These are phyloP conservation scores for Lithospermum erythrorhizon DNA, from an alignment of 257 asterid species.

Conservation along the genomic window DNA sequence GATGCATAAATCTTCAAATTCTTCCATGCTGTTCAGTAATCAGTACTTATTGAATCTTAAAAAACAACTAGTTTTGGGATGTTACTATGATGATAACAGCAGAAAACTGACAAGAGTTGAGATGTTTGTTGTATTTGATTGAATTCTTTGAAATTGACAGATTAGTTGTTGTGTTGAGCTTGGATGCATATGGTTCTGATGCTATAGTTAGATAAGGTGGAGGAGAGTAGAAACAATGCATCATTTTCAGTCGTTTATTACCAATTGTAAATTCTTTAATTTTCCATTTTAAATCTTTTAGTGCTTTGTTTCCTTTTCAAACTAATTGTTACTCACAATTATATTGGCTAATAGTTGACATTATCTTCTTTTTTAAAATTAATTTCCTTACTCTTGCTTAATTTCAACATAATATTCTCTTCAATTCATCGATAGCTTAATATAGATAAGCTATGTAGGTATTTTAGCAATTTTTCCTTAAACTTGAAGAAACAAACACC, in stretches of 20 bases:
- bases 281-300: too few relatives aligned
- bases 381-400: too few relatives aligned
- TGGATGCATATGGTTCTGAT: constrained; percentile 3
- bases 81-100: constrained; percentile 3
- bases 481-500: too few relatives aligned
- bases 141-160: constrained; percentile 5
- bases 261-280: background rate
- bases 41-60: constrained; percentile 1
- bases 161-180: background rate
- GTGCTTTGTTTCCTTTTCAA: too few relatives aligned
- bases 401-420: too few relatives aligned
- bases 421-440: too few relatives aligned
- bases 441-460: too few relatives aligned
- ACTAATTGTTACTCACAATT: too few relatives aligned
- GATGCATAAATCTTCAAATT: constrained; percentile 5
- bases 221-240: background rate
- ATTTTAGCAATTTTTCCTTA: too few relatives aligned
- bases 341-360: too few relatives aligned
- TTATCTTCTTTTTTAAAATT: too few relatives aligned
- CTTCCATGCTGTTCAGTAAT: constrained; percentile 16
- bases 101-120: background rate
- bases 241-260: background rate
- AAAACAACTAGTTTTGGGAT: constrained; percentile 2
- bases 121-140: constrained; percentile 4
- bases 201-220: constrained; percentile 1